Base-by-base conservation (phyloP, 2,329 filamentous ascomycete species). In the Ophiostoma himal-ulmi region DNA sequence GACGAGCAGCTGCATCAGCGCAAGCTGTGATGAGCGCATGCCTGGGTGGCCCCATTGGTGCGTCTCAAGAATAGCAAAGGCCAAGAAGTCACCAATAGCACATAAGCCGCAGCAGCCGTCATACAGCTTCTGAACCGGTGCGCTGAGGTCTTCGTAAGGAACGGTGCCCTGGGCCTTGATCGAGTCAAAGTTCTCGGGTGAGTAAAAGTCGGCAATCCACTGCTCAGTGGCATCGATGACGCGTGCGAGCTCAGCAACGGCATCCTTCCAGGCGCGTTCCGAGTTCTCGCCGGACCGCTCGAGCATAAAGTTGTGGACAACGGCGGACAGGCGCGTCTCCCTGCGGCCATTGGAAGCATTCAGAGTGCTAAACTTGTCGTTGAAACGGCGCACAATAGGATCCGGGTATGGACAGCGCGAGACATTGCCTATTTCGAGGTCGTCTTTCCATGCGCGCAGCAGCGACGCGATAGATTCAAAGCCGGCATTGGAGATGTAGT, bases 1-100 rank as follows among this genome's bases (percentile, higher is more conserved):
- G 70, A 77, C 76, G 66, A 79, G 72, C 39, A 78, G 73, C 70
- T 77, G 75, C 73, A 75, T 74, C 22, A 78, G 68, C 7, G 75
- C 74, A 11, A 72, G 52, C 26, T 73, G 71, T 1, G 71, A 64
- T 5, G 71, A 48, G 1, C 37, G 68, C 71, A 72, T 72, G 57
- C 75, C 75, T 5, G 71, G 70, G 26, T 74, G 69, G 30, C 70
- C 71, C 64, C 76, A 77, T 65, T 75, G 72, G 52, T 74, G 75
- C 3, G 71, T 73, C 48, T 74, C 70, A 57, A 67, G 62, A n/a
- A 73, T 72, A n/a, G 69, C 44, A 69, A 70, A 75, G 2, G 74
- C 70, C 20, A 75, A 36, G 10, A 73, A 73, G 41, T 73, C 69
- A 66, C 73, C 73, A 0, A 74, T 41, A 7, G 67, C 70, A 60